A percentile compares a stretch with the other conserved stretches of the same genome.
Evolutionary conservation across 352 stramenopile species (phyloP).

Genomic region (Pythium guiyangense): DNA sequence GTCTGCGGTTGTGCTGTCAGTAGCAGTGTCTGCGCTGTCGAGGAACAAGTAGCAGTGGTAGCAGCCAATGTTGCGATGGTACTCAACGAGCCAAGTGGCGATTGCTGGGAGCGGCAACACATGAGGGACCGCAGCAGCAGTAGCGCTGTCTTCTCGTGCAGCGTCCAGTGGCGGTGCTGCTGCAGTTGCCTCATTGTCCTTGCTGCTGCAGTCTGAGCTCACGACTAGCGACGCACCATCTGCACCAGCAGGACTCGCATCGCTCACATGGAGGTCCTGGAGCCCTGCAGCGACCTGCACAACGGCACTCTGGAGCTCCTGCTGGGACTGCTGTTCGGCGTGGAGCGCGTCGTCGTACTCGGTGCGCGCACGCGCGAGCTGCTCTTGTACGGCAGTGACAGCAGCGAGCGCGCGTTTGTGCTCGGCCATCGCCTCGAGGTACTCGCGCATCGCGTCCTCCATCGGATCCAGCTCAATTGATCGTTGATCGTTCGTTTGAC

Average conservation of each 20-base stretch:
- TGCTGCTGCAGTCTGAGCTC: neutral
- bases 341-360: conserved; percentile 27
- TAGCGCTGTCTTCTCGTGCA: too few relatives aligned
- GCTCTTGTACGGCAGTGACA: conserved; percentile 13
- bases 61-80: conserved; percentile 77
- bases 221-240: neutral
- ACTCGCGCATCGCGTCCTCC: conserved; percentile 26
- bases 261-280: conserved; percentile 6
- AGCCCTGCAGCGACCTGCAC: conserved; percentile 3
- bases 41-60: conserved; percentile 69
- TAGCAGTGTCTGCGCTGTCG: too few relatives aligned
- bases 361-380: conserved; percentile 18
- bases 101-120: conserved; percentile 9
- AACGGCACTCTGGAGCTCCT: conserved; percentile 5
- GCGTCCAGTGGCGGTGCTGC: neutral
- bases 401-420: conserved; percentile 29
- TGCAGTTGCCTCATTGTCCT: neutral
- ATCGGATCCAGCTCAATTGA: too few relatives aligned
- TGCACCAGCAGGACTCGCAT: conserved; percentile 13
- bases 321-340: conserved; percentile 15
- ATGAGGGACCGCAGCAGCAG: neutral
- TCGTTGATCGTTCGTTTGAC: too few relatives aligned
- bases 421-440: conserved; percentile 30
- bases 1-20: too few relatives aligned
- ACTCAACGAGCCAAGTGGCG: conserved; percentile 52